Evolutionary conservation across 352 stramenopile species (phyloP), one percentile per base, ranked within the genome.

Genomic region (Poterioochromonas sp.): DNA sequence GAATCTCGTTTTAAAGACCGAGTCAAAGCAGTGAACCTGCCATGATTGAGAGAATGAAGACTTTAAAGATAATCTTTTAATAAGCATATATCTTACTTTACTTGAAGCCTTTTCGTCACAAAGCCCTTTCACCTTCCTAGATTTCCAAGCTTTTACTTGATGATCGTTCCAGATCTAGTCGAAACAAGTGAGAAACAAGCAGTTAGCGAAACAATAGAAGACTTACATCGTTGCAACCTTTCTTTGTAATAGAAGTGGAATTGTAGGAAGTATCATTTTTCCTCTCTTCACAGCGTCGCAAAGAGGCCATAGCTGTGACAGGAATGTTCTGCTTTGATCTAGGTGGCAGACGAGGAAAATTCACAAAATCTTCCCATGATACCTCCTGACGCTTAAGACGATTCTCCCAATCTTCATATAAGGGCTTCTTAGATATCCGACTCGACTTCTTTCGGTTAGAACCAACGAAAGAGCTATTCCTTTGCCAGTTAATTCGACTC

Each of bases 11-110:
- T 43, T 71, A 29, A 2, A 12, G 20, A 15, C 5, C 2, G 62
- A 71, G 32, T 71, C 62, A 71, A 44, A 71, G 32, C 62, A 71
- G 26, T 22, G 34, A 47, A 71, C 41, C 54, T 65, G n/a, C 26
- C 15, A 58, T 26, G 26, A 58, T 15, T 39, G 8, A 65, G n/a
- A 12, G 11, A 65, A 12, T 32, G 12, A 32, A 35, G 5, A 32
- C 26, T 39, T 22, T 11, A 22, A 32, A 65, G n/a, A 65, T 32
- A 39, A 15, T 65, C 34, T 11, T 39, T 65, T 11, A 65, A 39
- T 32, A 5, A 39, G 26, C 26, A 35, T 65, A 5, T 29, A 5
- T 12, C 8, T 32, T 35, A 65, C 54, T 29, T 71, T 71, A 29
- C 62, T 71, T 8, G 39, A 8, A 12, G 29, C 62, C 5, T 71